Conservation (phyloP, 768 basidiomycete genomes). For the Termitomyces sp. region DNA sequence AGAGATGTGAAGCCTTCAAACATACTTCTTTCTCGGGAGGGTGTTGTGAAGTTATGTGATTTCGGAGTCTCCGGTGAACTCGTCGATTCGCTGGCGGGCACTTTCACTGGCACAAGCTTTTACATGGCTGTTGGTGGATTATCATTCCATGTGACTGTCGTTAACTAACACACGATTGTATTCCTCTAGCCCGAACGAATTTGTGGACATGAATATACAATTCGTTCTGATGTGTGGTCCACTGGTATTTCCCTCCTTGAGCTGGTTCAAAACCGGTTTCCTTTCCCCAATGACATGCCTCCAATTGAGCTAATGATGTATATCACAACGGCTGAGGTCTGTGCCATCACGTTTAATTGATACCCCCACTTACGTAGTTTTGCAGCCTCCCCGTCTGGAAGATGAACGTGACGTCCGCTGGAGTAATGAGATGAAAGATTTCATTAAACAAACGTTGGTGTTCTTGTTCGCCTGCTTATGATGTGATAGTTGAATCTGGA, state of each 20-base stretch:
- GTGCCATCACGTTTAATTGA: slow-evolving; percentile 14
- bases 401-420: slow-evolving; percentile 68
- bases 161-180: slow-evolving; percentile 9
- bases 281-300: slow-evolving; percentile 86
- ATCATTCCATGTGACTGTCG: not conserved
- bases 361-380: slow-evolving; percentile 6
- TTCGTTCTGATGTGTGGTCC: slow-evolving; percentile 97
- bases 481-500: slow-evolving; percentile 1
- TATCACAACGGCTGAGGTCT: slow-evolving; percentile 74
- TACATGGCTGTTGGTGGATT: slow-evolving; percentile 90
- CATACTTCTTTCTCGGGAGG: slow-evolving; percentile 83
- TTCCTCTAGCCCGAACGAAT: slow-evolving; percentile 82
- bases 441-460: slow-evolving; percentile 78
- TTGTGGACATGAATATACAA: slow-evolving; percentile 85
- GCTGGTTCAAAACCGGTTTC: slow-evolving; percentile 90
- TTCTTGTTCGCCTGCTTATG: not conserved
- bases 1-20: slow-evolving; percentile 95
- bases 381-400: slow-evolving; percentile 74
- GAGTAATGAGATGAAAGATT: slow-evolving; percentile 87
- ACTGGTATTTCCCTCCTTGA: slow-evolving; percentile 93
- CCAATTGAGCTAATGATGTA: slow-evolving; percentile 94
- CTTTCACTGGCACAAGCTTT: slow-evolving; percentile 95
- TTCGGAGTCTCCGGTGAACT: slow-evolving; percentile 98
- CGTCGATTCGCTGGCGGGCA: slow-evolving; percentile 85
- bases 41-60: slow-evolving; percentile 88